Percentiles rank a stretch among this genome's conserved stretches.
Evolutionary conservation across 305 asterid species (phyloP).

Genomic region (Caryopteris hybrid): DNA sequence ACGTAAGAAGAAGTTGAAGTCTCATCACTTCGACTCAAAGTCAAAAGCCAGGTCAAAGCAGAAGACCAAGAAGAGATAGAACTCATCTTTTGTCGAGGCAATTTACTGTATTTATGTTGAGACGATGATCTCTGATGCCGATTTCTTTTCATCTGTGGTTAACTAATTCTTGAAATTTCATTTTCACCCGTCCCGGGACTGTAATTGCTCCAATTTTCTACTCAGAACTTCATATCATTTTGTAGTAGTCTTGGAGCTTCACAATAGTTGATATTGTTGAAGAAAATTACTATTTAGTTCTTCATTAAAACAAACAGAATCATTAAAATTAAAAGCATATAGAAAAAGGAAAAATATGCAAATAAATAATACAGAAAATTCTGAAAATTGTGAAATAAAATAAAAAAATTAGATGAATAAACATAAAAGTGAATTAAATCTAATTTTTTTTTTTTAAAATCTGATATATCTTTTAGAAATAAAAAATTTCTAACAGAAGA

Average conservation of each 20-base stretch:
- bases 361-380: too few relatives aligned
- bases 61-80: conserved; percentile 49
- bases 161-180: conserved; percentile 6
- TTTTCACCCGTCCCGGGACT: not conserved
- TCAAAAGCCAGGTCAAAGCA: conserved; percentile 55
- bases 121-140: too few relatives aligned
- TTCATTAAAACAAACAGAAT: too few relatives aligned
- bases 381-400: not conserved
- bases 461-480: too few relatives aligned
- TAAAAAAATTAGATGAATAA: not conserved
- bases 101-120: conserved; percentile 2
- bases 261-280: too few relatives aligned
- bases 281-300: too few relatives aligned
- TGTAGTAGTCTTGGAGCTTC: too few relatives aligned
- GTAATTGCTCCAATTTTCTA: not conserved
- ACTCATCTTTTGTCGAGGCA: not conserved
- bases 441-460: too few relatives aligned
- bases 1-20: conserved; percentile 79
- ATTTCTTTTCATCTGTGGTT: conserved; percentile 1
- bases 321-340: too few relatives aligned
- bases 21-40: conserved; percentile 90
- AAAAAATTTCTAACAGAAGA: too few relatives aligned
- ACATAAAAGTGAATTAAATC: too few relatives aligned
- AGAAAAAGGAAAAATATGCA: too few relatives aligned
- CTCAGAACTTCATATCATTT: not conserved